A percentile compares a stretch with the other conserved stretches of the same genome.
These are phyloP conservation scores for Penstemon barbatus DNA, from an alignment of 257 asterid species.

Conservation along the genomic window DNA sequence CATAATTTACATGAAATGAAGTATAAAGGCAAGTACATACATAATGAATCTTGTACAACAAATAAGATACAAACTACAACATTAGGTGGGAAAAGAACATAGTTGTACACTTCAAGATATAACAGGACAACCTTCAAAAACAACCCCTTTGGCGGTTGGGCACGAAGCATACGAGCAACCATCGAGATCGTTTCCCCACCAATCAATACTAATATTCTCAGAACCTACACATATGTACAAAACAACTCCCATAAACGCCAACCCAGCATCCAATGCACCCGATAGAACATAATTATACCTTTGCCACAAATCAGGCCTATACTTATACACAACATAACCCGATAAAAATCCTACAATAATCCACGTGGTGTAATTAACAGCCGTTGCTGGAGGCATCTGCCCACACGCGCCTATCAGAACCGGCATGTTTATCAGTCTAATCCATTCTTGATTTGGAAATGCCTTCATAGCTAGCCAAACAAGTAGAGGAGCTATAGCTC, in stretches of 20 bases:
- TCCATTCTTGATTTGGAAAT: constrained; percentile 74
- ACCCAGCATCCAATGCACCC: constrained; percentile 82
- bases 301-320: constrained; percentile 75
- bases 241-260: constrained; percentile 91
- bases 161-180: constrained; percentile 82
- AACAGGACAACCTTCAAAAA: constrained; percentile 58
- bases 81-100: no score
- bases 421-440: constrained; percentile 72
- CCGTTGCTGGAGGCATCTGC: constrained; percentile 87
- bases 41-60: no score
- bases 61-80: no score
- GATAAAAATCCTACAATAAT: constrained; percentile 74
- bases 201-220: constrained; percentile 49
- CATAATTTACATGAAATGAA: no score
- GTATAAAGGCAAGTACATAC: no score
- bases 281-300: constrained; percentile 81
- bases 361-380: constrained; percentile 86
- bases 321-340: constrained; percentile 64
- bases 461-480: constrained; percentile 72
- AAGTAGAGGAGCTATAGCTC: constrained; percentile 74
- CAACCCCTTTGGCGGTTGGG: constrained; percentile 62
- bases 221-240: constrained; percentile 70
- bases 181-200: constrained; percentile 91
- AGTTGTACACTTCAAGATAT: constrained; percentile 11
- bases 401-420: constrained; percentile 72